Evolutionary conservation across 2,329 filamentous ascomycete genomes (phyloP).

Genomic region (Colletotrichum trifolii): DNA sequence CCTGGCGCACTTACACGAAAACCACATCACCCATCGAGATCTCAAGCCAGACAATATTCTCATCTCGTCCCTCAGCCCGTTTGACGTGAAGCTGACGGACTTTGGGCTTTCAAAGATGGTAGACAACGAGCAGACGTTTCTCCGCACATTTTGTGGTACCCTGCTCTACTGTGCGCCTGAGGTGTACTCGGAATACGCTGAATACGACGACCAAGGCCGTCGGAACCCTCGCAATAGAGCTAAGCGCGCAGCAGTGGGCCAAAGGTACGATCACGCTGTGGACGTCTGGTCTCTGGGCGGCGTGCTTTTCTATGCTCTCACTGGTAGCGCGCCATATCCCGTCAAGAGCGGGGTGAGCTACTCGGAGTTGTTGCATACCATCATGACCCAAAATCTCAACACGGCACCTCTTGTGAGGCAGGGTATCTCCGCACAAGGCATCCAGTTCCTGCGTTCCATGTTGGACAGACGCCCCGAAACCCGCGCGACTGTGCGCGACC

Average conservation of each 20-base stretch:
- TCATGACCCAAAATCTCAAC: constrained; percentile 83
- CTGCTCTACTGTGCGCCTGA: constrained; percentile 96
- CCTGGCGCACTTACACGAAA: constrained; percentile 84
- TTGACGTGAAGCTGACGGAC: constrained; percentile 91
- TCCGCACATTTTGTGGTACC: constrained; percentile 97
- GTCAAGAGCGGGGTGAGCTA: constrained; percentile 81
- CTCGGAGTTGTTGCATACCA: constrained; percentile 82
- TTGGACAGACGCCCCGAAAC: constrained; percentile 81
- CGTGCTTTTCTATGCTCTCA: constrained; percentile 89
- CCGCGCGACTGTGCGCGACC: constrained; percentile 78
- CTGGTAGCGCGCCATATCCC: constrained; percentile 81
- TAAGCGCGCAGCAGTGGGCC: constrained; percentile 62
- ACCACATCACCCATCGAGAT: constrained; percentile 96
- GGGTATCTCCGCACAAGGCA: constrained; percentile 72
- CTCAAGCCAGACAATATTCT: constrained; percentile 99
- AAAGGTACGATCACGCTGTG: constrained; percentile 89
- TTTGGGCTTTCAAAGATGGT: constrained; percentile 97
- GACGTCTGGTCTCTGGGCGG: constrained; percentile 97
- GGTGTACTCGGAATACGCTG: constrained; percentile 81
- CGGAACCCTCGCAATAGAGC: constrained; percentile 72
- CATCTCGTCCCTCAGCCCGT: constrained; percentile 76
- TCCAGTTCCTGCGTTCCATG: constrained; percentile 83
- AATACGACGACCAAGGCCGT: constrained; percentile 77
- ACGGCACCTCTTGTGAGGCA: constrained; percentile 68
- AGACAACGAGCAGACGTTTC: constrained; percentile 87